Evolutionary conservation across 345 rosid genomes (phyloP).

Genomic region (Ceriops zippeliana): DNA sequence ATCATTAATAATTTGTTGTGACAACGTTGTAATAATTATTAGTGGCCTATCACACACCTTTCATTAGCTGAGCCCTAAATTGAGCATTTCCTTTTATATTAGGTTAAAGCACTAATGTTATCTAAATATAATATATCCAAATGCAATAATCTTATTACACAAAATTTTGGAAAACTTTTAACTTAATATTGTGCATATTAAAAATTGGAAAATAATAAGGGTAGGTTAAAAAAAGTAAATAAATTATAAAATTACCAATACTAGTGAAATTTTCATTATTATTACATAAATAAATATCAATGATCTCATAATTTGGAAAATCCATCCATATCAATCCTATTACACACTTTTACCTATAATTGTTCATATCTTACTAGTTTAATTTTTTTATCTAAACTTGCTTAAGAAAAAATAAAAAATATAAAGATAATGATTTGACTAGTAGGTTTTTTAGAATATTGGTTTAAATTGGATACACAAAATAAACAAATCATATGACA

Average conservation of each 20-base stretch:
- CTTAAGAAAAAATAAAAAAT: slow-evolving; percentile 8
- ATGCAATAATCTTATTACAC: too few relatives aligned
- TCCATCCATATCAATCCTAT: slow-evolving; percentile 51
- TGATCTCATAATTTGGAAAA: slow-evolving; percentile 67
- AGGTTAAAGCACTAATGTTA: too few relatives aligned
- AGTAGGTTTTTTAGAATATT: neutral
- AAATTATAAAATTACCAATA: neutral
- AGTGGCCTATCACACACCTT: too few relatives aligned
- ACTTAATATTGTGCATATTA: too few relatives aligned
- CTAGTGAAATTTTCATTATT: too few relatives aligned
- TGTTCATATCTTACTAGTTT: slow-evolving; percentile 52
- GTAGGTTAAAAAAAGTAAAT: neutral
- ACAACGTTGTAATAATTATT: too few relatives aligned
- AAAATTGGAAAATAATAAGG: too few relatives aligned
- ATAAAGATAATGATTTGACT: neutral
- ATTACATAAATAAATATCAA: slow-evolving; percentile 42
- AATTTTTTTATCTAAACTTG: slow-evolving; percentile 49
- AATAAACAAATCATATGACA: neutral
- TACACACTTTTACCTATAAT: slow-evolving; percentile 69
- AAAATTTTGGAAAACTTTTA: too few relatives aligned
- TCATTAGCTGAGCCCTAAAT: too few relatives aligned
- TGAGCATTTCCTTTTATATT: too few relatives aligned
- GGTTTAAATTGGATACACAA: neutral
- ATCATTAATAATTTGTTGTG: too few relatives aligned
- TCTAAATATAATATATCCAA: too few relatives aligned